Percentiles rank a stretch among this genome's conserved stretches.
Evolutionary conservation across 208 protist genomes (phyloP).

Genomic region (Trypanosoma cruzi): DNA sequence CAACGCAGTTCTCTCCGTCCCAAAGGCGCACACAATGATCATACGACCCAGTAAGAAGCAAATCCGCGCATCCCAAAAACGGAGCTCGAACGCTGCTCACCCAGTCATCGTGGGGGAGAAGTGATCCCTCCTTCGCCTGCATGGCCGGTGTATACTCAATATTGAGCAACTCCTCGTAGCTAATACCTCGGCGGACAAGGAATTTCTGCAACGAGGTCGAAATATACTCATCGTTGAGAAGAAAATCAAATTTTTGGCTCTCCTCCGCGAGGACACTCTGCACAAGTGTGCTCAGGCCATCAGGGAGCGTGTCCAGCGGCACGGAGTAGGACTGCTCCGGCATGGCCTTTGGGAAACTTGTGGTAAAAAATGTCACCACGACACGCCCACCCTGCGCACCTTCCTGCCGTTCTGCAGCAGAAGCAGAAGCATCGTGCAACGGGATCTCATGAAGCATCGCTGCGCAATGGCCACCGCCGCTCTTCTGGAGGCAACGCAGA

Average conservation of each 20-base stretch:
- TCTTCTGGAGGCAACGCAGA: no score
- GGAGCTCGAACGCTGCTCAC: constrained; percentile 77
- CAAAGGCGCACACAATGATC: constrained; percentile 84
- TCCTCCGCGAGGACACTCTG: constrained; percentile 59
- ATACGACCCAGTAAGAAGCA: constrained; percentile 80
- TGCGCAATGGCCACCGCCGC: not conserved
- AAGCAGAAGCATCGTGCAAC: not conserved
- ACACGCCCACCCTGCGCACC: constrained; percentile 50
- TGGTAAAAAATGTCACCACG: constrained; percentile 82
- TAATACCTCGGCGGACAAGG: constrained; percentile 61
- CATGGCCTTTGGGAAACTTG: constrained; percentile 64
- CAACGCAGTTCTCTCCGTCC: constrained; percentile 72
- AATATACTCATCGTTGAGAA: constrained; percentile 85
- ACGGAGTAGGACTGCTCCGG: constrained; percentile 79
- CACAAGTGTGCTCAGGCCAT: constrained; percentile 71
- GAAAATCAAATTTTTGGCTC: constrained; percentile 69
- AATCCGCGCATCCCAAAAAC: constrained; percentile 46
- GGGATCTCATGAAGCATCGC: not conserved
- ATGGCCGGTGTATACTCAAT: constrained; percentile 88
- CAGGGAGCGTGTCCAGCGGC: constrained; percentile 61
- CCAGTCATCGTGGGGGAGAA: constrained; percentile 90
- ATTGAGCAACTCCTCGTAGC: constrained; percentile 77
- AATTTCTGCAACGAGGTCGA: constrained; percentile 75
- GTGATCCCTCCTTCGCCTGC: constrained; percentile 74
- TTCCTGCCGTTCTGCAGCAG: not conserved